A percentile compares a stretch with the other conserved stretches of the same genome.
phyloP scores from a whole-genome alignment of 345 rosid species.

The Eucalyptus marginata region DNA sequence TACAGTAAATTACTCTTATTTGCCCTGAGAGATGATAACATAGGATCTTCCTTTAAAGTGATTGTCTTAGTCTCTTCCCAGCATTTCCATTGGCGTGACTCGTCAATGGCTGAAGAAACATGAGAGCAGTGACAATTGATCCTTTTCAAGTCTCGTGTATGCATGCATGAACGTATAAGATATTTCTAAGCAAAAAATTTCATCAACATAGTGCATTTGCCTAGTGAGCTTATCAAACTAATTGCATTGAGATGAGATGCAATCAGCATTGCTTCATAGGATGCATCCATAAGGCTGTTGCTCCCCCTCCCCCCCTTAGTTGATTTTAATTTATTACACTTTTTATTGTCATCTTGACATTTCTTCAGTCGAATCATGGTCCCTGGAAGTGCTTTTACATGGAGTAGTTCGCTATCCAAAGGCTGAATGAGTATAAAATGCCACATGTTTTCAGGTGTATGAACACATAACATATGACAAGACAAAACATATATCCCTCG shows the following conservation, averaged over 20 bases:
- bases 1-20: background rate
- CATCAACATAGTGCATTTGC: background rate
- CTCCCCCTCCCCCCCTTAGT: background rate
- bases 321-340: background rate
- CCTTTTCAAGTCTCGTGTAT: background rate
- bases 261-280: background rate
- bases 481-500: slow-evolving; percentile 33
- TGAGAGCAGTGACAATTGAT: background rate
- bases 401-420: background rate
- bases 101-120: background rate
- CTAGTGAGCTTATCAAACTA: background rate
- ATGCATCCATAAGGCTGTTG: background rate
- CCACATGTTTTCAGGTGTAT: slow-evolving; percentile 15
- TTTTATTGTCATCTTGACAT: background rate
- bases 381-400: background rate
- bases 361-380: background rate
- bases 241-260: background rate
- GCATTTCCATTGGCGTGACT: background rate
- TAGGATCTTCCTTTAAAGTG: background rate
- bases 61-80: background rate
- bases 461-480: slow-evolving; percentile 40
- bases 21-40: background rate
- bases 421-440: background rate
- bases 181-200: background rate
- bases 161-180: background rate